Conservation (phyloP, 148 eudicot species). For the Spergularia marina region DNA sequence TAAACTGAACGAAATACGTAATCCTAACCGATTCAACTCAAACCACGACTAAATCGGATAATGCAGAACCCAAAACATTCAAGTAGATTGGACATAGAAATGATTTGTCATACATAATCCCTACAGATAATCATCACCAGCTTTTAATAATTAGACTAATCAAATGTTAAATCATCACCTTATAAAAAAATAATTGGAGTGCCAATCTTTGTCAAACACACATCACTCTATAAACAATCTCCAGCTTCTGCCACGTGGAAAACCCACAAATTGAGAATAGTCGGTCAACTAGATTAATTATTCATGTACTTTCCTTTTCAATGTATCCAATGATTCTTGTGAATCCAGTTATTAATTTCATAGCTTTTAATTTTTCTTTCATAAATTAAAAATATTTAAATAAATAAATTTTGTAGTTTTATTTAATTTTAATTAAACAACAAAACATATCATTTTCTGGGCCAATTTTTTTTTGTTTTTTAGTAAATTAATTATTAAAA, state of each 20-base stretch:
- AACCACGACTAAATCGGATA: no score
- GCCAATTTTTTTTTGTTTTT: constrained; percentile 21
- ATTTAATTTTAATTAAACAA: constrained; percentile 5
- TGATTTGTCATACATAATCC: neutral
- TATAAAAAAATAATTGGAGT: neutral
- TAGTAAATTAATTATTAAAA: neutral
- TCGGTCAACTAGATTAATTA: constrained; percentile 22
- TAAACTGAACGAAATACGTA: no score
- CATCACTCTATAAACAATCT: neutral
- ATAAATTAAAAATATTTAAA: no score
- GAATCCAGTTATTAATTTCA: constrained; percentile 27
- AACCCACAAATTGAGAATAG: neutral
- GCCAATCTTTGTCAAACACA: neutral
- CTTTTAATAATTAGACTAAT: neutral
- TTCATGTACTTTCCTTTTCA: constrained; percentile 19
- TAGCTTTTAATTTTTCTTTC: neutral
- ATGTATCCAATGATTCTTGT: constrained; percentile 33
- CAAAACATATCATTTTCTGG: constrained; percentile 17
- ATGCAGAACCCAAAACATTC: no score
- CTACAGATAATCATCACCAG: neutral
- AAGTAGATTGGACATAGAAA: no score
- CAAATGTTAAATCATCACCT: no score
- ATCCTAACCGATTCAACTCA: no score
- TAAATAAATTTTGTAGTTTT: neutral
- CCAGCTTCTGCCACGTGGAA: constrained; percentile 10